Evolutionary conservation across 805 yeast genomes (phyloP).

Genomic region (Candida tammaniensis): DNA sequence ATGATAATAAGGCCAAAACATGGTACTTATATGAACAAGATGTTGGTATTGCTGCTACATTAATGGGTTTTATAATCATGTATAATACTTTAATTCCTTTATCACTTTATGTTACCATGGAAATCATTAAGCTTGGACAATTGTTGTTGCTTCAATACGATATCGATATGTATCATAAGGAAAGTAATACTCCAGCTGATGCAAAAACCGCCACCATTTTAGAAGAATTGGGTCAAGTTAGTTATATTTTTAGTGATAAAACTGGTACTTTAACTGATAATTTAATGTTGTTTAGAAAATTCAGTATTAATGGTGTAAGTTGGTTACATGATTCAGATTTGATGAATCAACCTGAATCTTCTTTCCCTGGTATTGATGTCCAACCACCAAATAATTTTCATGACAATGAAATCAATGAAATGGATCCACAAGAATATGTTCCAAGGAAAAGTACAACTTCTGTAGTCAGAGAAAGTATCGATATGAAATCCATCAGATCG

Average conservation of each 20-base stretch:
- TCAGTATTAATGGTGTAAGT: conserved; percentile 82
- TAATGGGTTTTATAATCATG: conserved; percentile 97
- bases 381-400: background rate
- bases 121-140: conserved; percentile 88
- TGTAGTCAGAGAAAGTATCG: conserved; percentile 32
- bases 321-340: conserved; percentile 80
- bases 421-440: conserved; percentile 2
- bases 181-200: conserved; percentile 86
- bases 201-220: conserved; percentile 93
- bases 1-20: conserved; percentile 34
- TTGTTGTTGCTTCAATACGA: conserved; percentile 80
- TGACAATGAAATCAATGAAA: conserved; percentile 11
- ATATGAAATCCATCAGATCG: conserved; percentile 22
- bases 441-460: conserved; percentile 29
- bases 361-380: conserved; percentile 1
- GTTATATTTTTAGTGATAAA: conserved; percentile 91
- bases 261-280: conserved; percentile 97
- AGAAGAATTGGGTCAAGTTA: conserved; percentile 96
- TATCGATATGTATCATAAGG: conserved; percentile 88
- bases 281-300: conserved; percentile 85
- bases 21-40: conserved; percentile 79
- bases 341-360: conserved; percentile 14
- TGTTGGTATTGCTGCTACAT: conserved; percentile 82
- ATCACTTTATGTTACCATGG: conserved; percentile 94
- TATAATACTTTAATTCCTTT: conserved; percentile 94